phyloP scores from a whole-genome alignment of 202 grass and related monocot species.

The Panicum virgatum region DNA sequence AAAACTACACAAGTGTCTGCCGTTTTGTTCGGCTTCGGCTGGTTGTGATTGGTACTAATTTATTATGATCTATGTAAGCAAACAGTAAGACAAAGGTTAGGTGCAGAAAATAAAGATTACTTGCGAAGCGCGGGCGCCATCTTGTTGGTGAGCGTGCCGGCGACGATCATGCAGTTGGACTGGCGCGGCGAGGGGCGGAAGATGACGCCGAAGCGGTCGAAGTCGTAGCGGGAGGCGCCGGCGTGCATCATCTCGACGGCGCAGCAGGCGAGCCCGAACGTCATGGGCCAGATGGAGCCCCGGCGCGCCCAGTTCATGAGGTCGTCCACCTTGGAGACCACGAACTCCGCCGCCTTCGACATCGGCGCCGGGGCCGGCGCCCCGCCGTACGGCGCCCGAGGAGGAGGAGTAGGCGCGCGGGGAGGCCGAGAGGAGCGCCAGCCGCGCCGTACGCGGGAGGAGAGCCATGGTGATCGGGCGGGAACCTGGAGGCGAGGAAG shows the following conservation, averaged over 20 bases:
- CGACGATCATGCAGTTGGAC: slow-evolving; percentile 99
- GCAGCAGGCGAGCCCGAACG: slow-evolving; percentile 88
- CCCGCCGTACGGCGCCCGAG: slow-evolving; percentile 41
- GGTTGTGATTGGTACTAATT: too few species aligned
- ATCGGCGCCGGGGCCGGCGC: slow-evolving; percentile 33
- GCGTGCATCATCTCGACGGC: slow-evolving; percentile 98
- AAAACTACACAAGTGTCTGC: neutral
- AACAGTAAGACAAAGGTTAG: slow-evolving; percentile 34
- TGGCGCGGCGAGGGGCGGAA: slow-evolving; percentile 96
- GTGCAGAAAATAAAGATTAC: slow-evolving; percentile 21
- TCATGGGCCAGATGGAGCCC: slow-evolving; percentile 93
- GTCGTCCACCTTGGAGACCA: slow-evolving; percentile 89
- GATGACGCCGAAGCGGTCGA: slow-evolving; percentile 92
- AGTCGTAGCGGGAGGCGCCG: slow-evolving; percentile 87
- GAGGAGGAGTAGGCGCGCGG: slow-evolving; percentile 27
- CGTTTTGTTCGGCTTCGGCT: too few species aligned
- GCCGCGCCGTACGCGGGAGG: slow-evolving; percentile 75
- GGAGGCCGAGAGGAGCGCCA: slow-evolving; percentile 58
- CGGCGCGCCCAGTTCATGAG: slow-evolving; percentile 79
- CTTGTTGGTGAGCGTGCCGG: slow-evolving; percentile 94
- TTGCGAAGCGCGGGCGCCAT: slow-evolving; percentile 94
- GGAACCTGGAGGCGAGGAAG: neutral
- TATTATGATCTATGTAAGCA: neutral
- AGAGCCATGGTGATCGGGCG: slow-evolving; percentile 60
- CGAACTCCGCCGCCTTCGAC: slow-evolving; percentile 85